Evolutionary conservation across 495 filamentous ascomycete species (phyloP).

Genomic region (Penicillium pulvis): DNA sequence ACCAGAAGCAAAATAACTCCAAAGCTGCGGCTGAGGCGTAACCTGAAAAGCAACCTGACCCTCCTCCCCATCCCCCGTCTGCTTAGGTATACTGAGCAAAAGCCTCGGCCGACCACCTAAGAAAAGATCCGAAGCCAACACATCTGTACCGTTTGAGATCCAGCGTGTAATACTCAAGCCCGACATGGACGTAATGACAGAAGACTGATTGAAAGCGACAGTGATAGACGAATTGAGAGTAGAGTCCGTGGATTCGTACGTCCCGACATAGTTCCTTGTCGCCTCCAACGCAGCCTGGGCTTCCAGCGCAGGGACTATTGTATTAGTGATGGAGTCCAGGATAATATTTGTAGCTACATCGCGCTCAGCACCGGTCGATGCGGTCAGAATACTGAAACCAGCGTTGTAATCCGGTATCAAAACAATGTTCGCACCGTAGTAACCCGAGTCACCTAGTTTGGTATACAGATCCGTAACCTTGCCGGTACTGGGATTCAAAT

Average conservation of each 20-base stretch:
- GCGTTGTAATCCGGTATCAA: conserved; percentile 43
- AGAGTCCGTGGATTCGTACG: conserved; percentile 31
- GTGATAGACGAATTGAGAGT: conserved; percentile 42
- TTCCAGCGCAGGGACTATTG: conserved; percentile 35
- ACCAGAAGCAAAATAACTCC: conserved; percentile 1
- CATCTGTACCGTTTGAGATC: conserved; percentile 51
- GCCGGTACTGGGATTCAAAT: conserved; percentile 26
- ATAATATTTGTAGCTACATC: conserved; percentile 3
- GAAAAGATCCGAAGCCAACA: background rate
- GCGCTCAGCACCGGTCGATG: conserved; percentile 21
- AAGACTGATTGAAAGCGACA: conserved; percentile 26
- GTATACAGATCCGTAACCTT: conserved; percentile 45
- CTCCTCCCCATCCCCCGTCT: background rate
- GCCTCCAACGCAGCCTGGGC: conserved; percentile 35
- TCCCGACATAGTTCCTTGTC: conserved; percentile 31
- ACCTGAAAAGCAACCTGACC: conserved; percentile 4
- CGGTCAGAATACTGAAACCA: conserved; percentile 41
- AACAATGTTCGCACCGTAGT: conserved; percentile 33
- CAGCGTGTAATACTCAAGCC: conserved; percentile 48
- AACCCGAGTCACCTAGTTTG: conserved; percentile 45
- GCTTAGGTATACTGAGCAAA: conserved; percentile 1
- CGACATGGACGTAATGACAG: conserved; percentile 28
- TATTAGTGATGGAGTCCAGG: conserved; percentile 29
- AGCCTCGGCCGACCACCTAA: background rate
- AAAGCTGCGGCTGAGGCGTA: background rate